phyloP scores from a whole-genome alignment of 2,329 filamentous ascomycete genomes.

The Ceratocystis diversiconidia region DNA sequence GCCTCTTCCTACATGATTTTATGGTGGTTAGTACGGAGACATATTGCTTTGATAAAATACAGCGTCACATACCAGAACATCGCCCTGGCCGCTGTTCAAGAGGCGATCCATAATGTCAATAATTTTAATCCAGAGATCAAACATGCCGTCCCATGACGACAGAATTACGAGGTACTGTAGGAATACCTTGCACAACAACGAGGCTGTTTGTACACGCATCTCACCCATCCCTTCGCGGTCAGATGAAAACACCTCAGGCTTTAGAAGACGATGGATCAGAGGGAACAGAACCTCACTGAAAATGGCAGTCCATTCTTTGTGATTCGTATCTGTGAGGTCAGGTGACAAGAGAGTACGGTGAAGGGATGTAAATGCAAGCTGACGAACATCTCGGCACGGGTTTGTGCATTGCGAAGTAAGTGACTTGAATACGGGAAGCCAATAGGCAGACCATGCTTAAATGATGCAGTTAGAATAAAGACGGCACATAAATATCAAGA shows the following conservation, averaged over 20 bases:
- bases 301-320: slow-evolving; percentile 87
- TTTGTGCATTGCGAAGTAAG: slow-evolving; percentile 86
- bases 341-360: slow-evolving; percentile 77
- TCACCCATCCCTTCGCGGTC: slow-evolving; percentile 91
- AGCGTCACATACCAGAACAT: slow-evolving; percentile 55
- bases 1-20: slow-evolving; percentile 59
- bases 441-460: slow-evolving; percentile 88
- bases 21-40: background rate
- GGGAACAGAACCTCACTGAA: slow-evolving; percentile 91
- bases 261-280: slow-evolving; percentile 70
- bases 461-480: background rate
- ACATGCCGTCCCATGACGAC: slow-evolving; percentile 73
- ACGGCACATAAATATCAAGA: no score
- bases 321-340: slow-evolving; percentile 66
- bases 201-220: slow-evolving; percentile 81
- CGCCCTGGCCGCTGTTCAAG: slow-evolving; percentile 88
- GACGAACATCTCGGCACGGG: slow-evolving; percentile 81
- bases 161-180: slow-evolving; percentile 80
- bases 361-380: slow-evolving; percentile 72
- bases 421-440: slow-evolving; percentile 85
- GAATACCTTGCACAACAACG: slow-evolving; percentile 87
- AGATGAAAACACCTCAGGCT: slow-evolving; percentile 85
- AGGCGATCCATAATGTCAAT: slow-evolving; percentile 89
- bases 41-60: background rate
- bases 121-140: slow-evolving; percentile 84